These are phyloP conservation scores for Magnolia officinalis DNA, from an alignment of 164 flowering plant species.

Conservation along the genomic window DNA sequence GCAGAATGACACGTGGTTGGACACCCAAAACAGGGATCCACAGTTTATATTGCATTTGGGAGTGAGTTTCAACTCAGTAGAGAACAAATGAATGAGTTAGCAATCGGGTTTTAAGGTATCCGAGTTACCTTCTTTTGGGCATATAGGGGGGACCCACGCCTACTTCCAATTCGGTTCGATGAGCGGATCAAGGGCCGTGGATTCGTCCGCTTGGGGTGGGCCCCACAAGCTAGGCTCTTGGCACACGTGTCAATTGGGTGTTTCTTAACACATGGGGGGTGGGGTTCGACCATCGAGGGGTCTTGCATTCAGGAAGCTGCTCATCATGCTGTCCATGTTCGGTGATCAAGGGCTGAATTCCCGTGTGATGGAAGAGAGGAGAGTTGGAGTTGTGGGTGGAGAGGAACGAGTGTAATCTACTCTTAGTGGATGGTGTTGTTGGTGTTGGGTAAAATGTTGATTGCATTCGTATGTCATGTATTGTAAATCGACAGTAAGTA, in stretches of 20 bases:
- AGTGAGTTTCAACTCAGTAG: constrained; percentile 25
- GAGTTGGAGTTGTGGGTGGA: constrained; percentile 33
- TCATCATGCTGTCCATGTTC: constrained; percentile 27
- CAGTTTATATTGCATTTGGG: constrained; percentile 33
- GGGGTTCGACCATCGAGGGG: constrained; percentile 44
- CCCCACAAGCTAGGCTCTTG: constrained; percentile 36
- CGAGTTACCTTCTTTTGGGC: constrained; percentile 39
- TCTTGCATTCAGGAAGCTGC: constrained; percentile 23
- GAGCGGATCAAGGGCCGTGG: constrained; percentile 23
- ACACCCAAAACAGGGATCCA: constrained; percentile 9
- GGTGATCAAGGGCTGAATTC: constrained; percentile 34
- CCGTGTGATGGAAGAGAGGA: constrained; percentile 35
- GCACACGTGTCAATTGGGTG: constrained; percentile 38
- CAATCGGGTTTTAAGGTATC: constrained; percentile 30
- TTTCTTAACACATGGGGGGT: constrained; percentile 42
- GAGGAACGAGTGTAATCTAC: constrained; percentile 17
- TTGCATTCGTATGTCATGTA: too few species aligned
- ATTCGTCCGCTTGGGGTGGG: constrained; percentile 37
- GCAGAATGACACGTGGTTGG: constrained; percentile 15
- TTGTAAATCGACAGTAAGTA: too few species aligned
- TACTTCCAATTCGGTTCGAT: constrained; percentile 35
- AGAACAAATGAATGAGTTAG: constrained; percentile 25
- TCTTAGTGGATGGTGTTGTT: too few species aligned
- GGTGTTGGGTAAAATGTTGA: too few species aligned
- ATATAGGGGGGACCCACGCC: constrained; percentile 7